Evolutionary conservation across 225 moss, liverwort and hornwort species (phyloP), one percentile per base, ranked within the genome.

Genomic region (Straminergon stramineum): DNA sequence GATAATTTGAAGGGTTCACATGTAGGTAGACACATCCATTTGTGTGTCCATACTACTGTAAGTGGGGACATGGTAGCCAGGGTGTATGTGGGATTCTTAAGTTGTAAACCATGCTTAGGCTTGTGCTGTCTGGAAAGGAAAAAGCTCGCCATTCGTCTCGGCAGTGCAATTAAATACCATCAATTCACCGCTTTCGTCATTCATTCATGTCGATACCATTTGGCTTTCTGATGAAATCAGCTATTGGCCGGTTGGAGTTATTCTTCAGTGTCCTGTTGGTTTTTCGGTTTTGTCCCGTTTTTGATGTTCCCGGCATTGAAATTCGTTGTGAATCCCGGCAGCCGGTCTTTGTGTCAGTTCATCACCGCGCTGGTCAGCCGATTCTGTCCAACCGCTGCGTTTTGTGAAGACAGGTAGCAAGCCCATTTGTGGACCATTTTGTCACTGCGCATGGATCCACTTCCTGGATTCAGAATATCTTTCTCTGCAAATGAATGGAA

Each of bases 1-100:
- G 92, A 88, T 89, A 82, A 89, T 91, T 89, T 77, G 85, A 93
- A 89, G 90, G 88, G 90, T 84, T 85, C 88, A 77, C 86, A 89
- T 88, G 86, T 92, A 92, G 92, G 91, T 89, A 87, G 92, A 84
- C 93, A 90, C 91, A 92, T 91, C 81, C 88, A 91, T 94, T 93
- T 92, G 87, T 92, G 90, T 91, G 92, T 94, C 88, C 88, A 82
- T 88, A 90, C 92, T 91, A 91, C 60, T 90, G 92, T 91, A 90
- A 92, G 90, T 92, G 92, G 91, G 87, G 87, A 86, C 88, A 81
- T 86, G 81, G 81, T 90, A 89, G 94, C 75, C 13, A 81, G 90
- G 90, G 87, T 90, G 91, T 88, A 91, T 83, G 85, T 92, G 90
- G 88, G 90, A 86, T 90, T 90, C 74, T 77, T 81, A 86, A 76